Conservation (phyloP, 192 early-diverging fungal species). For the Tieghemiomyces parasiticus region DNA sequence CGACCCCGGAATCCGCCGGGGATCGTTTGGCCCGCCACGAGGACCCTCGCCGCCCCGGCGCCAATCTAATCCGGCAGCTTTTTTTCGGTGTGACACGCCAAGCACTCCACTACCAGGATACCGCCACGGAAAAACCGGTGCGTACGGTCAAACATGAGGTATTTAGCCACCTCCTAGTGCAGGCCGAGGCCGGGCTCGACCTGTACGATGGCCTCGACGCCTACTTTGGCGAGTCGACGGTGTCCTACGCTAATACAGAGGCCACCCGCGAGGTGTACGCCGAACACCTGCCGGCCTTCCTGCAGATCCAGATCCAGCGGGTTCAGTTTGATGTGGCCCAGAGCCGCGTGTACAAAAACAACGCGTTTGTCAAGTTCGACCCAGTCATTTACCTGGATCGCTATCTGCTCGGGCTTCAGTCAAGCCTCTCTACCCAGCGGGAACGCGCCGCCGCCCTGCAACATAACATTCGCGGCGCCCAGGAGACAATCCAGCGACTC, state of each 20-base stretch:
- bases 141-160: constrained; percentile 25
- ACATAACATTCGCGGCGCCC: background rate
- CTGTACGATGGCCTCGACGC: constrained; percentile 41
- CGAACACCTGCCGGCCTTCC: constrained; percentile 38
- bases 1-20: too few species aligned
- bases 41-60: constrained; percentile 3
- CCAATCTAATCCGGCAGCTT: constrained; percentile 15
- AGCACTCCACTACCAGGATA: constrained; percentile 22
- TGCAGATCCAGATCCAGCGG: constrained; percentile 54
- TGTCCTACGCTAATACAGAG: background rate
- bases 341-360: constrained; percentile 45
- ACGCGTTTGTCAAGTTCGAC: constrained; percentile 47
- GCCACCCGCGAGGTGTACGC: constrained; percentile 2
- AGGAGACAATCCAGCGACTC: background rate
- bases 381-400: constrained; percentile 44
- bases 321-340: constrained; percentile 47
- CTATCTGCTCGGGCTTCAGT: background rate
- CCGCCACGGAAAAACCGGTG: constrained; percentile 16
- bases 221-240: constrained; percentile 33
- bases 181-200: constrained; percentile 25
- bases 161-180: constrained; percentile 31
- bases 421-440: background rate
- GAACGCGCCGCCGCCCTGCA: background rate
- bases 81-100: constrained; percentile 36
- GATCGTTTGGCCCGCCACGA: constrained; percentile 8